These are phyloP conservation scores for Ogataea degrootiae DNA, from an alignment of 805 yeast genomes.

Conservation along the genomic window DNA sequence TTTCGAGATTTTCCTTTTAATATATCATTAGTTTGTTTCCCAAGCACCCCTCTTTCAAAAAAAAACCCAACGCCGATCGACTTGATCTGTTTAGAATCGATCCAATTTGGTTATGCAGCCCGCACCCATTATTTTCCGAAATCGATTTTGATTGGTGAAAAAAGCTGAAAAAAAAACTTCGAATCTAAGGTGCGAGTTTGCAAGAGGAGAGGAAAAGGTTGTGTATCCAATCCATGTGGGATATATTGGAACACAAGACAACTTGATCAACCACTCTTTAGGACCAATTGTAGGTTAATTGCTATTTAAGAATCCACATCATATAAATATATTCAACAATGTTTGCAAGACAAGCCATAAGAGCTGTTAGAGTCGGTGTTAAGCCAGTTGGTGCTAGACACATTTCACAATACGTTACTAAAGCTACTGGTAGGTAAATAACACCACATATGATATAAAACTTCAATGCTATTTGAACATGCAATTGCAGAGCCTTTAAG, in stretches of 20 bases:
- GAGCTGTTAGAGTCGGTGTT: slow-evolving; percentile 24
- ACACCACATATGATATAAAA: too few relatives aligned
- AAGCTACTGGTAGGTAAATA: slow-evolving; percentile 32
- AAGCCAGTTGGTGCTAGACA: slow-evolving; percentile 33
- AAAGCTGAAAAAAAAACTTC: slow-evolving; percentile 1
- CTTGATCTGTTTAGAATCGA: slow-evolving; percentile 8
- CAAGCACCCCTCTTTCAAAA: background rate
- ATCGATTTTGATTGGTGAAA: slow-evolving; percentile 16
- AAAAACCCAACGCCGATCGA: background rate
- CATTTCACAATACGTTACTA: slow-evolving; percentile 33
- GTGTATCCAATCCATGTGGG: background rate
- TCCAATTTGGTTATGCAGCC: background rate
- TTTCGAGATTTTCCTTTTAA: background rate
- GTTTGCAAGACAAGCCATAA: slow-evolving; percentile 32
- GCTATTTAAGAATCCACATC: background rate
- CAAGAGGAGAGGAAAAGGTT: background rate
- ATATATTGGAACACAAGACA: background rate
- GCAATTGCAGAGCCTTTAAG: background rate
- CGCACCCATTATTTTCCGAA: background rate
- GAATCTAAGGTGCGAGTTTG: background rate
- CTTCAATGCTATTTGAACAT: background rate
- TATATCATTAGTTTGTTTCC: background rate
- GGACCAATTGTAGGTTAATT: too few relatives aligned
- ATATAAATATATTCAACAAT: slow-evolving; percentile 7
- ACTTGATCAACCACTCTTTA: background rate